Conservation (phyloP, 2,329 filamentous ascomycete species). For the Dothideomycetidae sp. region DNA sequence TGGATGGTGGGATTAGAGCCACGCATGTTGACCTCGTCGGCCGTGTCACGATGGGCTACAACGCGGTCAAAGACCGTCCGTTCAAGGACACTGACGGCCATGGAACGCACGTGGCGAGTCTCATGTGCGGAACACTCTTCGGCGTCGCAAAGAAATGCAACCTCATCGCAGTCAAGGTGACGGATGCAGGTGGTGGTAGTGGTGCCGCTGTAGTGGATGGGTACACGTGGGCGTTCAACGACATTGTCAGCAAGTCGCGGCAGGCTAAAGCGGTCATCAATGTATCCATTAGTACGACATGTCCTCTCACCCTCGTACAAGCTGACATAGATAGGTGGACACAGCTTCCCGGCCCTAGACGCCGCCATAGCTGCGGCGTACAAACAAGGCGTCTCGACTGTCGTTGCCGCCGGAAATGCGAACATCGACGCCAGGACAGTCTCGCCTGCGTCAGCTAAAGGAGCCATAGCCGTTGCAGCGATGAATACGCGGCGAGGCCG, state of each 20-base stretch:
- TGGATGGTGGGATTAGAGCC: slow-evolving; percentile 22
- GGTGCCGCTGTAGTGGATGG: slow-evolving; percentile 44
- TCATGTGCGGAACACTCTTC: slow-evolving; percentile 45
- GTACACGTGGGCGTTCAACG: slow-evolving; percentile 37
- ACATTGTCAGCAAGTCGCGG: slow-evolving; percentile 15
- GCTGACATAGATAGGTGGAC: no score
- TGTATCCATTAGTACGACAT: no score
- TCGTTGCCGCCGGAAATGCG: slow-evolving; percentile 43
- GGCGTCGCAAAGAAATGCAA: slow-evolving; percentile 47
- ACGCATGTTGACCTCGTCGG: slow-evolving; percentile 23
- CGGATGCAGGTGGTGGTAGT: slow-evolving; percentile 27
- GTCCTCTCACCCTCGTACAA: no score
- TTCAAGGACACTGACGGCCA: slow-evolving; percentile 42
- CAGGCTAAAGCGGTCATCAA: slow-evolving; percentile 35
- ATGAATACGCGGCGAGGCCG: slow-evolving; percentile 18
- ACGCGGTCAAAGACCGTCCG: slow-evolving; percentile 16
- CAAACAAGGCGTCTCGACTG: slow-evolving; percentile 34
- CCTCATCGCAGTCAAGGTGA: slow-evolving; percentile 46
- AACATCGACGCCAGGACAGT: slow-evolving; percentile 17
- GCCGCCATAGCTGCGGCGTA: slow-evolving; percentile 35
- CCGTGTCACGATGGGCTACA: slow-evolving; percentile 23
- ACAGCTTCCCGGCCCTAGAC: slow-evolving; percentile 35
- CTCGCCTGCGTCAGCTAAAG: slow-evolving; percentile 24
- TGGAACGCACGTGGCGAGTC: slow-evolving; percentile 50
- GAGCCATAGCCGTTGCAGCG: slow-evolving; percentile 24